Percentiles rank a stretch among this genome's conserved stretches.
Evolutionary conservation across 148 eudicot species (phyloP).

Genomic region (Talinum fruticosum): DNA sequence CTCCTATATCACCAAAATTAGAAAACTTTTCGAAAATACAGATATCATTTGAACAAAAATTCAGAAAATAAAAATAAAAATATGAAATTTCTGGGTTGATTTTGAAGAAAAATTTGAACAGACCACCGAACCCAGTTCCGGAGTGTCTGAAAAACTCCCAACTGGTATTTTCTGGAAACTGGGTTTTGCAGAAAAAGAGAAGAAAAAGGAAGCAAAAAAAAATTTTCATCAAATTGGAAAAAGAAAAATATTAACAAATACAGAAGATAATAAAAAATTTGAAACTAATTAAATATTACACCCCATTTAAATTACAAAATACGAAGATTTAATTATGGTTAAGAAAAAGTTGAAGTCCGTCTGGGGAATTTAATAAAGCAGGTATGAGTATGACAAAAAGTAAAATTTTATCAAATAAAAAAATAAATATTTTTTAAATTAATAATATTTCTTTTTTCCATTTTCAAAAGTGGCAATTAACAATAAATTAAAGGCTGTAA

Average conservation of each 20-base stretch:
- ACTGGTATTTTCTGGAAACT: slow-evolving; percentile 47
- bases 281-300: slow-evolving; percentile 42
- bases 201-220: slow-evolving; percentile 41
- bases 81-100: slow-evolving; percentile 18
- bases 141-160: slow-evolving; percentile 33
- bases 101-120: slow-evolving; percentile 32
- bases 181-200: slow-evolving; percentile 66
- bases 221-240: slow-evolving; percentile 27
- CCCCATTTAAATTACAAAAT: slow-evolving; percentile 47
- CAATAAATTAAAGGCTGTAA: slow-evolving; percentile 61
- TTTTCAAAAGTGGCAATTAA: slow-evolving; percentile 30
- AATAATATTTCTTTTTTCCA: slow-evolving; percentile 18
- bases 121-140: slow-evolving; percentile 26
- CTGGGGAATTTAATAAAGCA: slow-evolving; percentile 79
- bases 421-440: slow-evolving; percentile 27
- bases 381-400: slow-evolving; percentile 47
- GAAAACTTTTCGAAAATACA: slow-evolving; percentile 15
- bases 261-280: slow-evolving; percentile 44
- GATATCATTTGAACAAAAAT: slow-evolving; percentile 20
- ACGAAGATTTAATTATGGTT: slow-evolving; percentile 81
- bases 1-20: slow-evolving; percentile 28
- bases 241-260: slow-evolving; percentile 36
- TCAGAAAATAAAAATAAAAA: slow-evolving; percentile 22
- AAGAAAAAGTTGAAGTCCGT: slow-evolving; percentile 95
- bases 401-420: slow-evolving; percentile 28